These are phyloP conservation scores for Calvatia gigantea DNA, from an alignment of 768 basidiomycete species.

Conservation along the genomic window DNA sequence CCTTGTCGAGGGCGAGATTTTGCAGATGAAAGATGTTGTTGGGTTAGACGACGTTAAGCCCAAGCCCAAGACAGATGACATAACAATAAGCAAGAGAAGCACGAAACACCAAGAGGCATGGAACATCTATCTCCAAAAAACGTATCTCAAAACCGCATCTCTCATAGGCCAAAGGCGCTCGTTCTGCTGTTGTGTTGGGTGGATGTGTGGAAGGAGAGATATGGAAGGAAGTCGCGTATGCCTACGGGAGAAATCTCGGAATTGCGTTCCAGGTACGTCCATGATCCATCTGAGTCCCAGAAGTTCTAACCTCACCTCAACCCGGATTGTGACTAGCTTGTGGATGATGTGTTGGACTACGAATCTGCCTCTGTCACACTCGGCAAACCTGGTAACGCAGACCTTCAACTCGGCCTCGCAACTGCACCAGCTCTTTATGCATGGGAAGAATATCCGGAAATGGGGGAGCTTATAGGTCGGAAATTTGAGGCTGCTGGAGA, in stretches of 20 bases:
- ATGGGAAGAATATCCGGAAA: slow-evolving; percentile 88
- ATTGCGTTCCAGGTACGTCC: slow-evolving; percentile 87
- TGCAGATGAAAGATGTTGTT: slow-evolving; percentile 69
- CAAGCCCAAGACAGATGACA: slow-evolving; percentile 16
- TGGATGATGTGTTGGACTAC: slow-evolving; percentile 95
- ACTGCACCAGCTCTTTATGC: slow-evolving; percentile 95
- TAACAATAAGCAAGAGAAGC: slow-evolving; percentile 23
- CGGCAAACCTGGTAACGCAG: slow-evolving; percentile 90
- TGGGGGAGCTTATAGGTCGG: slow-evolving; percentile 82
- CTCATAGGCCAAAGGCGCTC: slow-evolving; percentile 89
- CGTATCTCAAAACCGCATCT: slow-evolving; percentile 91
- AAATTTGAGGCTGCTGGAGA: slow-evolving; percentile 82
- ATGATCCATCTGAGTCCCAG: no score
- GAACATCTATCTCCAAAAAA: slow-evolving; percentile 87
- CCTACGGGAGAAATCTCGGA: slow-evolving; percentile 89
- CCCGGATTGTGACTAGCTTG: slow-evolving; percentile 51
- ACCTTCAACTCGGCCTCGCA: slow-evolving; percentile 78
- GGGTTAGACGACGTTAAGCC: slow-evolving; percentile 20
- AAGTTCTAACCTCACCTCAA: neutral
- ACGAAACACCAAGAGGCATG: slow-evolving; percentile 43
- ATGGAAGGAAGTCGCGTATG: slow-evolving; percentile 95
- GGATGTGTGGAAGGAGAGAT: slow-evolving; percentile 80
- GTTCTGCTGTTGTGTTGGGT: slow-evolving; percentile 85
- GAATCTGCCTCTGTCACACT: slow-evolving; percentile 71
- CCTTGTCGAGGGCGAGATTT: slow-evolving; percentile 89